Base-by-base conservation (phyloP, 805 yeast genomes). In the Metschnikowia reukaufii region DNA sequence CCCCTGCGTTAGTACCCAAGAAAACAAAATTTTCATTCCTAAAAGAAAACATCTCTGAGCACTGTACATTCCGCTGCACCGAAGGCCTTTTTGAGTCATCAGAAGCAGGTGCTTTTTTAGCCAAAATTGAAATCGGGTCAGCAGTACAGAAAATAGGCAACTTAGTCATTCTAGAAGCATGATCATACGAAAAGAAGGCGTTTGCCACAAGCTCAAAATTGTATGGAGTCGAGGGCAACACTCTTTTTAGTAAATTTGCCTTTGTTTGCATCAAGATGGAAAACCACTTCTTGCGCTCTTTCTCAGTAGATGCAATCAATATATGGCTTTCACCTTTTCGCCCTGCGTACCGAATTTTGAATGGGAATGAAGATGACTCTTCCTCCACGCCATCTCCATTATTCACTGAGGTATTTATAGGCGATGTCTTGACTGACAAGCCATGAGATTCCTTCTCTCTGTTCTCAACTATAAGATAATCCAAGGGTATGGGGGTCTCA, bases 171-270 rank as follows among this genome's bases (percentile, higher is more conserved):
- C 74, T 70, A 34, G 74, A 77, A 6, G 73, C 66, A 3, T 72
- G 76, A n/a, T 81, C 85, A 61, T 83, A 86, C 1, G 82, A 84
- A 64, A 87, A 88, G 45, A 74, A 72, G 20, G 76, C 71, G 55
- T 82, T 85, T 6, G 84, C 70, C 6, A 88, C 58, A 6, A 79
- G 72, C 30, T 69, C 65, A 33, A 86, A 58, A 8, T 69, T 58
- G 59, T 83, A 83, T 0, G 88, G 84, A 48, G 79, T 85, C 1
- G 73, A 60, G 25, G 64, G 72, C 16, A 48, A 39, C 19, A 64
- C 57, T 35, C 69, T 46, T n/a, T 47, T 44, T 38, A 70, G 61
- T 40, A 69, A 55, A 23, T 59, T 61, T n/a, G 70, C 56, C 36
- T 76, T 73, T 12, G 85, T 82, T 9, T 65, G 66, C 16, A 74